These are phyloP conservation scores for Neonectria hederae DNA, from an alignment of 2,329 filamentous ascomycete genomes.

Conservation along the genomic window DNA sequence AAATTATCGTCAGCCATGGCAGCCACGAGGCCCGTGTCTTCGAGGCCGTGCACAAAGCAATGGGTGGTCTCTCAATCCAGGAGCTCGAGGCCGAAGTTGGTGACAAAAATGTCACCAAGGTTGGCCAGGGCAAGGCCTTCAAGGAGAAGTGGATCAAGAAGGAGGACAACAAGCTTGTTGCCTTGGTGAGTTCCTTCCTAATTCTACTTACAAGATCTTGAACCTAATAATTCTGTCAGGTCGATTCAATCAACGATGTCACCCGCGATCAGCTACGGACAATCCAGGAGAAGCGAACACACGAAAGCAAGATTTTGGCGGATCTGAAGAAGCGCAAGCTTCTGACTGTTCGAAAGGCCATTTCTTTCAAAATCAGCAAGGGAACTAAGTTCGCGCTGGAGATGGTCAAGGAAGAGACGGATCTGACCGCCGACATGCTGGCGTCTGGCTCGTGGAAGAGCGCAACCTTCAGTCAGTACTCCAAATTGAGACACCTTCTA, in stretches of 20 bases:
- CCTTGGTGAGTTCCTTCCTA: slow-evolving; percentile 53
- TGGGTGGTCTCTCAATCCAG: slow-evolving; percentile 83
- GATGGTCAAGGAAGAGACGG: slow-evolving; percentile 92
- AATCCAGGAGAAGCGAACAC: slow-evolving; percentile 75
- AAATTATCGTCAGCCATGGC: slow-evolving; percentile 76
- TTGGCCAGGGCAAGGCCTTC: slow-evolving; percentile 96
- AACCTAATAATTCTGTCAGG: slow-evolving; percentile 48
- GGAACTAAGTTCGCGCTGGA: slow-evolving; percentile 88
- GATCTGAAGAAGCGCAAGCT: slow-evolving; percentile 95
- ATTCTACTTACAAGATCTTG: background rate
- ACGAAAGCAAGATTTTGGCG: slow-evolving; percentile 79
- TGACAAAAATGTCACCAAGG: slow-evolving; percentile 77
- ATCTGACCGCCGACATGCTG: slow-evolving; percentile 94
- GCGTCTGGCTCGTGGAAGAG: slow-evolving; percentile 90
- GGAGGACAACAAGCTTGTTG: slow-evolving; percentile 64
- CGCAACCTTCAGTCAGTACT: slow-evolving; percentile 78
- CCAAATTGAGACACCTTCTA: slow-evolving; percentile 63
- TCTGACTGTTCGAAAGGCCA: slow-evolving; percentile 82
- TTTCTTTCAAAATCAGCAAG: slow-evolving; percentile 85
- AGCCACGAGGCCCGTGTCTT: slow-evolving; percentile 87
- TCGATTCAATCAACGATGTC: slow-evolving; percentile 80
- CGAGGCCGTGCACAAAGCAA: slow-evolving; percentile 73
- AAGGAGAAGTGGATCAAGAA: slow-evolving; percentile 79
- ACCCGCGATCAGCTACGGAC: slow-evolving; percentile 79
- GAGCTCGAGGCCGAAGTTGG: slow-evolving; percentile 77